phyloP scores from a whole-genome alignment of 2,329 filamentous ascomycete species.

The Nothopassalora personata region DNA sequence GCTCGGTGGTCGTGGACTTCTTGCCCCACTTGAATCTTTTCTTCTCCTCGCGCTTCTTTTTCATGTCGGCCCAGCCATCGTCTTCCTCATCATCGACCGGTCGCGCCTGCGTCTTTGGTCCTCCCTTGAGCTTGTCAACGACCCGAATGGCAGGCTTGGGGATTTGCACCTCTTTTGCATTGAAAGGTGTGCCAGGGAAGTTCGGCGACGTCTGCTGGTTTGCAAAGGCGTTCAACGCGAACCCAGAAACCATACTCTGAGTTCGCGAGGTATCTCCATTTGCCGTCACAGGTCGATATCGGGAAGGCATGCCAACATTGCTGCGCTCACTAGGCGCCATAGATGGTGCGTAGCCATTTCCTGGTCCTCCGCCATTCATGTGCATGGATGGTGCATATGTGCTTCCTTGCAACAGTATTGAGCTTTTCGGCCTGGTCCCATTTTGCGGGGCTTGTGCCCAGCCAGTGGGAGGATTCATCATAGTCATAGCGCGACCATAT shows the following conservation, averaged over 20 bases:
- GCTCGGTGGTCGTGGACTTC: conserved; percentile 19
- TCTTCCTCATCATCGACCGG: conserved; percentile 31
- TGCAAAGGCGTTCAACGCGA: conserved; percentile 27
- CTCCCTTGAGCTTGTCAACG: conserved; percentile 35
- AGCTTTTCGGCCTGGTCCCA: conserved; percentile 45
- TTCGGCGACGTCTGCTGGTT: conserved; percentile 22
- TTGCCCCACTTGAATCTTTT: conserved; percentile 29
- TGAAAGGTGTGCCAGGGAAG: conserved; percentile 18
- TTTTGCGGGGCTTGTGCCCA: conserved; percentile 23
- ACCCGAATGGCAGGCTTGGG: conserved; percentile 31
- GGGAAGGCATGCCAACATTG: conserved; percentile 81
- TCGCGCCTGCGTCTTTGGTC: conserved; percentile 20
- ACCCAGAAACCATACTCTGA: conserved; percentile 32
- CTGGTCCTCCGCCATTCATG: conserved; percentile 33
- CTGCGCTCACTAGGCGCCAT: conserved; percentile 95
- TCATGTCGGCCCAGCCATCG: conserved; percentile 31
- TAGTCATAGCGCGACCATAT: conserved; percentile 65
- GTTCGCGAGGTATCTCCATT: conserved; percentile 34
- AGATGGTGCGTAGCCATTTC: conserved; percentile 69
- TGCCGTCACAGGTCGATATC: conserved; percentile 77
- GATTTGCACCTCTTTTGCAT: conserved; percentile 14
- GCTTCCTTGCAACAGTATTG: conserved; percentile 21
- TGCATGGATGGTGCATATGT: conserved; percentile 33
- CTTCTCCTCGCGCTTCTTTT: conserved; percentile 33
- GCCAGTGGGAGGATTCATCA: conserved; percentile 60